Evolutionary conservation across 352 stramenopile species (phyloP), one percentile per base, ranked within the genome.

Genomic region (Pythium aquatile): DNA sequence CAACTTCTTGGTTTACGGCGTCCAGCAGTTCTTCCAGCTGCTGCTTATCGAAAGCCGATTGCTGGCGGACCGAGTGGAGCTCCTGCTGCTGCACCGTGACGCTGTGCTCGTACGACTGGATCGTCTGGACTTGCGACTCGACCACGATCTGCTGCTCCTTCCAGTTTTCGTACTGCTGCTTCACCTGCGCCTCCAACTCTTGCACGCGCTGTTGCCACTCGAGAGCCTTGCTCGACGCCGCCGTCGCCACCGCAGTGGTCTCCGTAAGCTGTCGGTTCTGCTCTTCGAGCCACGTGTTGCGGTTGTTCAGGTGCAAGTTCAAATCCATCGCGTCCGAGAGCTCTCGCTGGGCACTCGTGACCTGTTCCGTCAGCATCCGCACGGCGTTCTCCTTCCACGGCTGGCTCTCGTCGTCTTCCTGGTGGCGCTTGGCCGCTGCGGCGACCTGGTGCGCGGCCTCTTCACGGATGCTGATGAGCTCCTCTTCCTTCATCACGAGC

Each of bases 241-340:
- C 29, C 2, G 24, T 67, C 17, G 61, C 58, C 5, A 37, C 47
- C 26, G 39, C 58, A 2, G 62, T 44, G 2, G 57, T 28, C 28
- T 49, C 63, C 5, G 47, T 68, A 37, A 90, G 58, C 57, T 81
- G 63, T 32, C 78, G 69, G 58, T 86, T 81, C 56, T 92, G 79
- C 32, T 92, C 84, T 61, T 95, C 86, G 0, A 95, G 72, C 76
- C 75, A 90, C 44, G 78, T 79, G 65, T 92, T 93, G 28, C 78
- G 86, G 58, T 88, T 88, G 65, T 78, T 93, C 48, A 95, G 60
- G 30, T 91, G 79, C 29, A 93, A 64, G 42, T 93, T 93, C 55
- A 95, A 53, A 26, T 93, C 81, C 84, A 95, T 93, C 4, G 84
- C 81, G 20, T 92, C 81, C n/a, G 83, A 90, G 7, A 95, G 68